Evolutionary conservation across 768 basidiomycete species (phyloP).

Genomic region (Auriscalpium vulgare): DNA sequence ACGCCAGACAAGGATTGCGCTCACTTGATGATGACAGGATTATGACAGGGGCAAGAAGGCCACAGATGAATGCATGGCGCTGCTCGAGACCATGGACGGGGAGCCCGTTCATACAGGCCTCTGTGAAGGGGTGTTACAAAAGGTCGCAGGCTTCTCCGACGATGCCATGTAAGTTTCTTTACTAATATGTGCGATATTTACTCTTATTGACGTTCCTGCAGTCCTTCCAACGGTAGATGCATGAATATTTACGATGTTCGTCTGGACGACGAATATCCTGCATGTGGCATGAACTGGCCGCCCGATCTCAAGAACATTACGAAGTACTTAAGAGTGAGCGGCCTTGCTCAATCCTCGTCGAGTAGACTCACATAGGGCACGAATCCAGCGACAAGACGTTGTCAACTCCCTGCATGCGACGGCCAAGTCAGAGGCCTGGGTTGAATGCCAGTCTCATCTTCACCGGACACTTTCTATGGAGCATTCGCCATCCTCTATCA

Average conservation of each 20-base stretch:
- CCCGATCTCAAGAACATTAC: constrained; percentile 73
- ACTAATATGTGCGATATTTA: background rate
- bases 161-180: constrained; percentile 2
- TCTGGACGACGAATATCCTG: constrained; percentile 74
- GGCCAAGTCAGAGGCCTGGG: constrained; percentile 72
- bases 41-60: constrained; percentile 51
- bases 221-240: constrained; percentile 63
- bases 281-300: constrained; percentile 98
- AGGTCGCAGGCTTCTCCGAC: constrained; percentile 21
- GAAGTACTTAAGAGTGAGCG: constrained; percentile 70
- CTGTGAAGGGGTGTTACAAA: constrained; percentile 56
- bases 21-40: constrained; percentile 28
- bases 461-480: constrained; percentile 49
- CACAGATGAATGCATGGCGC: constrained; percentile 52
- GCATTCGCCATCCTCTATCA: constrained; percentile 60
- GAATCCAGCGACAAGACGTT: constrained; percentile 67
- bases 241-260: constrained; percentile 95
- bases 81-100: constrained; percentile 35
- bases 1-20: background rate
- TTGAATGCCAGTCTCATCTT: constrained; percentile 73
- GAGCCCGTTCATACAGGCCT: constrained; percentile 47
- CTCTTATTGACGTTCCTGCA: constrained; percentile 28
- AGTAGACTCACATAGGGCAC: background rate
- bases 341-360: background rate
- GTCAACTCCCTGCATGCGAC: constrained; percentile 75